phyloP scores from a whole-genome alignment of 805 yeast species.

The Nakazawaea anatomiae region DNA sequence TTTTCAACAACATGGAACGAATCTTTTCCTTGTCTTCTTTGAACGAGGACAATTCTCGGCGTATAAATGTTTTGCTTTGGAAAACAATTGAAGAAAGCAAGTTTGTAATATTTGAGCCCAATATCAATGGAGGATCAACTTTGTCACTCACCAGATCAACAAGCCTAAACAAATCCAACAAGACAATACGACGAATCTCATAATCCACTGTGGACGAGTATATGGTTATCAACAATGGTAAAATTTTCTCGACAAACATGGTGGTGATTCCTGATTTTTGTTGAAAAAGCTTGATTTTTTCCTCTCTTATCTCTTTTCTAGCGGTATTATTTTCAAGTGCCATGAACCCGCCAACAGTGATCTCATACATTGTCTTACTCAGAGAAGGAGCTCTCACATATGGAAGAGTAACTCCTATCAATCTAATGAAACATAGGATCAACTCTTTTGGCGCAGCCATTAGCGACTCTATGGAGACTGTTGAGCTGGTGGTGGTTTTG shows the following conservation, averaged over 20 bases:
- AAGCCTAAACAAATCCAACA: conserved; percentile 49
- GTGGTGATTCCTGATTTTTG: conserved; percentile 20
- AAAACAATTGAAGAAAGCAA: conserved; percentile 56
- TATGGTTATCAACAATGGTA: conserved; percentile 51
- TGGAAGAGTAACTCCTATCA: conserved; percentile 59
- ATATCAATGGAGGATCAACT: conserved; percentile 25
- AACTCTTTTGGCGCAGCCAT: conserved; percentile 72
- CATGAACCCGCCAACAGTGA: conserved; percentile 23
- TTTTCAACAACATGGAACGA: conserved; percentile 9
- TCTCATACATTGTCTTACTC: background rate
- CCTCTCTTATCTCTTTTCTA: conserved; percentile 21
- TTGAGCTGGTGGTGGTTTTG: background rate
- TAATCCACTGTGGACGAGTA: conserved; percentile 71
- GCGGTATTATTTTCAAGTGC: conserved; percentile 21
- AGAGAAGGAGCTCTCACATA: conserved; percentile 13
- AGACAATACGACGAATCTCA: conserved; percentile 50
- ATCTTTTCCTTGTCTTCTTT: background rate
- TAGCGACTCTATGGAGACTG: conserved; percentile 57
- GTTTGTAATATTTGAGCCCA: conserved; percentile 34
- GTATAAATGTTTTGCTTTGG: conserved; percentile 36
- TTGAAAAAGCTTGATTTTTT: conserved; percentile 26
- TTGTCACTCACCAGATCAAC: conserved; percentile 31
- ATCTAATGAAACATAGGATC: conserved; percentile 44
- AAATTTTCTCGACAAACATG: conserved; percentile 37
- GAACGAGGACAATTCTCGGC: conserved; percentile 8